These are phyloP conservation scores for Diaporthe aspalathi DNA, from an alignment of 2,329 filamentous ascomycete genomes.

Conservation along the genomic window DNA sequence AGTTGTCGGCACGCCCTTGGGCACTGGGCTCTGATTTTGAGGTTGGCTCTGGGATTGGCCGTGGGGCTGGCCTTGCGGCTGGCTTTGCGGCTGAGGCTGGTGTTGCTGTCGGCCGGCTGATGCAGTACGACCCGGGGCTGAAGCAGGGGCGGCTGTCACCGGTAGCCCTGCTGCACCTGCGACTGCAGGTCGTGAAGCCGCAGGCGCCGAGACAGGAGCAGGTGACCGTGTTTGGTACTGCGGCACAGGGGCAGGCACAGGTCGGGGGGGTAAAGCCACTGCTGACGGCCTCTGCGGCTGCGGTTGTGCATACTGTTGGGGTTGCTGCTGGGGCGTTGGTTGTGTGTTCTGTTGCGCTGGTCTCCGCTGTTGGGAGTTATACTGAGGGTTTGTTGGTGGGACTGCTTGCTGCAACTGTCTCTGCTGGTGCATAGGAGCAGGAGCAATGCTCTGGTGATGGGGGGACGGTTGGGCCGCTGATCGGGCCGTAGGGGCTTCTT, in stretches of 20 bases:
- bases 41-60: neutral
- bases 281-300: conserved; percentile 34
- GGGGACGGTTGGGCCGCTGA: conserved; percentile 26
- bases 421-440: conserved; percentile 35
- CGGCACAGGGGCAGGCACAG: neutral
- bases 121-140: conserved; percentile 2
- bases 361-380: conserved; percentile 31
- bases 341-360: conserved; percentile 32
- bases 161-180: conserved; percentile 12
- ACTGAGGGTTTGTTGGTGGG: conserved; percentile 26
- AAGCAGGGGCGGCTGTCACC: conserved; percentile 9
- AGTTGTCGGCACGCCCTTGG: conserved; percentile 9
- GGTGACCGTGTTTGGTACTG: conserved; percentile 32
- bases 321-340: conserved; percentile 8
- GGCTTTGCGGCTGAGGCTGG: neutral
- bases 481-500: conserved; percentile 20
- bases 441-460: conserved; percentile 37
- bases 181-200: conserved; percentile 23
- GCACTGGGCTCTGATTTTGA: neutral
- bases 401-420: conserved; percentile 35
- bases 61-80: neutral
- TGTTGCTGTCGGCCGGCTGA: neutral
- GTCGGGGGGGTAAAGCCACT: conserved; percentile 14
- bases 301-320: conserved; percentile 23
- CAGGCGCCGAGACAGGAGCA: neutral